Conservation (phyloP, 805 yeast species). For the Ogataea pini region DNA sequence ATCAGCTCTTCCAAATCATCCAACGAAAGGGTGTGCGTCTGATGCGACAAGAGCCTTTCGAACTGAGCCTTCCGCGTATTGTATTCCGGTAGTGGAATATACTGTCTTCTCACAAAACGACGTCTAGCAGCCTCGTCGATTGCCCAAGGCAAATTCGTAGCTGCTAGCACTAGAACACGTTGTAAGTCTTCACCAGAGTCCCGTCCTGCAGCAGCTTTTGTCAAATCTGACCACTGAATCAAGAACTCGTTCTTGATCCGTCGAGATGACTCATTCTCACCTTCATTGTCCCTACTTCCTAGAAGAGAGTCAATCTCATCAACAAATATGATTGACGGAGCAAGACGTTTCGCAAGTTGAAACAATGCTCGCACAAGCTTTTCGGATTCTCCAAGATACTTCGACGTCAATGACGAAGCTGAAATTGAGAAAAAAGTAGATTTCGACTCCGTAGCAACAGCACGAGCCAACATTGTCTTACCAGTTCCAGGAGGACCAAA, state of each 20-base stretch:
- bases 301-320: conserved; percentile 94
- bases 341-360: conserved; percentile 75
- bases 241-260: conserved; percentile 90
- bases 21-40: conserved; percentile 66
- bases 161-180: conserved; percentile 87
- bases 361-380: conserved; percentile 89
- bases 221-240: conserved; percentile 91
- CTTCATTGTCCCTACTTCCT: conserved; percentile 71
- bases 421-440: conserved; percentile 91
- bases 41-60: conserved; percentile 63
- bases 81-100: conserved; percentile 89
- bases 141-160: conserved; percentile 96
- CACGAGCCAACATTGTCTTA: conserved; percentile 94
- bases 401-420: conserved; percentile 86
- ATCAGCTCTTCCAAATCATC: conserved; percentile 63
- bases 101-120: conserved; percentile 86
- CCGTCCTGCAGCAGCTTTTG: conserved; percentile 81
- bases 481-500: conserved; percentile 99
- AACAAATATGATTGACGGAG: conserved; percentile 92
- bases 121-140: conserved; percentile 96
- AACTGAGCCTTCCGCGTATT: conserved; percentile 79
- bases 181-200: conserved; percentile 52
- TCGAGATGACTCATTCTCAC: conserved; percentile 80
- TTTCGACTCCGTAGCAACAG: conserved; percentile 93
- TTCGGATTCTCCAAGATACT: conserved; percentile 89